Percentiles rank a stretch among this genome's conserved stretches.
These are phyloP conservation scores for Citrullus colocynthis DNA, from an alignment of 306 rosid species.

Conservation along the genomic window DNA sequence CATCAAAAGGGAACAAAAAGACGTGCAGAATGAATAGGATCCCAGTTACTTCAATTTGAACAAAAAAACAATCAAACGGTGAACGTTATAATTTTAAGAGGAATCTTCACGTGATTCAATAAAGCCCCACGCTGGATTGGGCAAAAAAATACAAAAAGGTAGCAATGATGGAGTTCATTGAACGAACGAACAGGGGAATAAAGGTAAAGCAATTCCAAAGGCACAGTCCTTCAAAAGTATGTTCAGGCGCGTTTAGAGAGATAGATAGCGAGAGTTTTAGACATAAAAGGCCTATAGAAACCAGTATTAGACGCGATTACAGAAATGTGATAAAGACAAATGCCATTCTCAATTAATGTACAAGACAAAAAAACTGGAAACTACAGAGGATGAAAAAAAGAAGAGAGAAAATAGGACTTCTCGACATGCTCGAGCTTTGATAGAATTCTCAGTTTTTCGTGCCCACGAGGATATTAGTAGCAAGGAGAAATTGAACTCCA, in stretches of 20 bases:
- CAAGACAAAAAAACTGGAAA: background rate
- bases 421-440: conserved; percentile 1
- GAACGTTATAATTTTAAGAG: background rate
- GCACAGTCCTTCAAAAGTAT: background rate
- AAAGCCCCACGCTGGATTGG: background rate
- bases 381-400: background rate
- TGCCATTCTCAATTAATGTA: background rate
- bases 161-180: background rate
- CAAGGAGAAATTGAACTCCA: background rate
- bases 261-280: background rate
- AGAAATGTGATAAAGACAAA: background rate
- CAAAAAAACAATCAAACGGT: background rate
- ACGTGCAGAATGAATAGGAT: background rate
- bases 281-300: background rate
- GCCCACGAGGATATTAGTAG: background rate
- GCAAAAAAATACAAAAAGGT: background rate
- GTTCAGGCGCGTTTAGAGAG: background rate
- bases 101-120: conserved; percentile 11
- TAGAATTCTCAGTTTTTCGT: background rate
- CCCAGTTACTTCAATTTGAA: conserved; percentile 5
- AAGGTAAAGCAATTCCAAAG: conserved; percentile 2
- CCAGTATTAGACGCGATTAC: background rate
- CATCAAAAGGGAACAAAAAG: background rate
- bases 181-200: conserved; percentile 3
- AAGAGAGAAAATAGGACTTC: background rate